Evolutionary conservation across 805 yeast species (phyloP).

Genomic region (Kregervanrija delftensis): DNA sequence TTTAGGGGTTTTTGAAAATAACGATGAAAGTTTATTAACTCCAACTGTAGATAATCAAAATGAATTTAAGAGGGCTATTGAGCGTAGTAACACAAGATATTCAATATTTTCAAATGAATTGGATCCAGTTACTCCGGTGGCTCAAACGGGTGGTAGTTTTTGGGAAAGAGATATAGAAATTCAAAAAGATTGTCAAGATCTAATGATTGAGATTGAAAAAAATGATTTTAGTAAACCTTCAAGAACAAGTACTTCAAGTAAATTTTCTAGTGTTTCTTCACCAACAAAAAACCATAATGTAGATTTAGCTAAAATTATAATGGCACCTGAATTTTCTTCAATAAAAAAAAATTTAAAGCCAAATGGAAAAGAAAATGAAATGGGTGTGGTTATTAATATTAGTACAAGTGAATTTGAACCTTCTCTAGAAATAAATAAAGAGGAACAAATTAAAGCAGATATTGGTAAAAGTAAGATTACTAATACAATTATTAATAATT

Average conservation of each 20-base stretch:
- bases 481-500: conserved; percentile 13
- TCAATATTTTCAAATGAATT: neutral
- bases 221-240: neutral
- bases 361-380: conserved; percentile 7
- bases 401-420: conserved; percentile 22
- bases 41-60: too few relatives aligned
- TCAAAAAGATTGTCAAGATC: neutral
- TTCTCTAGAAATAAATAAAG: conserved; percentile 13
- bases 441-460: conserved; percentile 12
- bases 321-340: conserved; percentile 23
- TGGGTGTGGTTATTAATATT: conserved; percentile 20
- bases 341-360: conserved; percentile 10
- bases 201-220: neutral
- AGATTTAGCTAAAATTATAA: conserved; percentile 15
- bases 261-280: neutral
- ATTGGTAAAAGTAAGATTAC: conserved; percentile 18
- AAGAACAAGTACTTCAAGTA: neutral
- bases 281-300: conserved; percentile 2
- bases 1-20: conserved; percentile 1
- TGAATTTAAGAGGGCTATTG: neutral
- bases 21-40: neutral
- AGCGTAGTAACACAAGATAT: neutral
- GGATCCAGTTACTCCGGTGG: conserved; percentile 19
- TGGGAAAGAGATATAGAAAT: conserved; percentile 11
- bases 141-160: conserved; percentile 16